phyloP scores from a whole-genome alignment of 2,329 filamentous ascomycete genomes.

The Scedosporium apiospermum region DNA sequence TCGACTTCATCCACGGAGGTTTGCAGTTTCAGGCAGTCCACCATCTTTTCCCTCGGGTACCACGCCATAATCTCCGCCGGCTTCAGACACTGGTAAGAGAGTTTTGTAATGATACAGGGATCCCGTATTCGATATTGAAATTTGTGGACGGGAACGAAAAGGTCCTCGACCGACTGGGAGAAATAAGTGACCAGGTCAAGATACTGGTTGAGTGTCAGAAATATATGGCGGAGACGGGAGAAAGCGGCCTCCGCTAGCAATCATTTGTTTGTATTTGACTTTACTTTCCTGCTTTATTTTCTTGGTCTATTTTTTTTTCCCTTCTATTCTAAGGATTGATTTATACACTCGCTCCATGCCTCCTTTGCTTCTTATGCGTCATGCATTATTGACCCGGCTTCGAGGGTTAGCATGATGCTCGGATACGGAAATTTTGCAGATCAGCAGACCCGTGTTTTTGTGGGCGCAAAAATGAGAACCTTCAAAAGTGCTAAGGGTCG shows the following conservation, averaged over 20 bases:
- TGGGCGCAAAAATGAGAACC: too few relatives aligned
- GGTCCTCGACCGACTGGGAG: constrained; percentile 35
- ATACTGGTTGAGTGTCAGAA: constrained; percentile 49
- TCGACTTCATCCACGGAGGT: constrained; percentile 64
- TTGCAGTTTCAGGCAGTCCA: constrained; percentile 66
- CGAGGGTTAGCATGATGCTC: too few relatives aligned
- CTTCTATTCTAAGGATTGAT: too few relatives aligned
- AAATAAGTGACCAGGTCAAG: constrained; percentile 51
- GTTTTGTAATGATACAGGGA: constrained; percentile 54
- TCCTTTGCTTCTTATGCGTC: too few relatives aligned
- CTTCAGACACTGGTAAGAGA: constrained; percentile 50
- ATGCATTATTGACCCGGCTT: too few relatives aligned
- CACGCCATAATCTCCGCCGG: constrained; percentile 56
- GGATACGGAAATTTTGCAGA: too few relatives aligned
- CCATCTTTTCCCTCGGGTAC: constrained; percentile 59
- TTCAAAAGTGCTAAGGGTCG: too few relatives aligned
- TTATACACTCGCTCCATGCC: too few relatives aligned
- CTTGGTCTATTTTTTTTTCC: too few relatives aligned
- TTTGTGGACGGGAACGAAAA: constrained; percentile 55
- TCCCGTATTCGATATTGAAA: constrained; percentile 51
- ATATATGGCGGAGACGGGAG: constrained; percentile 37
- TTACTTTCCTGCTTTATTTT: neutral
- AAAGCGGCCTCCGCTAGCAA: constrained; percentile 27
- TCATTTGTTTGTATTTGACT: too few relatives aligned
- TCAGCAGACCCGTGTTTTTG: too few relatives aligned